Percentiles rank a stretch among this genome's conserved stretches.
Conservation (phyloP, 2,329 filamentous ascomycete genomes). For the Mollisiaceae sp. region DNA sequence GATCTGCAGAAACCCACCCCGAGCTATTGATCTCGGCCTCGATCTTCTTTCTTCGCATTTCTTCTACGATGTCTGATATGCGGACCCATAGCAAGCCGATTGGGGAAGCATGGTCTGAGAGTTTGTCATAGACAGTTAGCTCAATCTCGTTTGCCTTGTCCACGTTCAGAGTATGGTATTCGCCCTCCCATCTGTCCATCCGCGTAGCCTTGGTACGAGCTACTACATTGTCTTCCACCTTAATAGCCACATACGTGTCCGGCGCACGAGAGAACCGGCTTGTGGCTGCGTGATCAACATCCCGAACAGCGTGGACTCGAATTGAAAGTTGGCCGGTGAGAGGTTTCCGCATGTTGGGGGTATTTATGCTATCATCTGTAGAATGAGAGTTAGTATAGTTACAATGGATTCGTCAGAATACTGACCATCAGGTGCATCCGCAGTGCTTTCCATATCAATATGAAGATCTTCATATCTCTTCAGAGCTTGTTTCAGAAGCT, state of each 20-base stretch:
- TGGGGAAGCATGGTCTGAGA: constrained; percentile 85
- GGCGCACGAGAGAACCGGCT: constrained; percentile 86
- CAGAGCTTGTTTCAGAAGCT: constrained; percentile 91
- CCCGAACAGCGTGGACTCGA: constrained; percentile 85
- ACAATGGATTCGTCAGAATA: constrained; percentile 18
- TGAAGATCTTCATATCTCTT: constrained; percentile 98
- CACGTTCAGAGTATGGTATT: constrained; percentile 89
- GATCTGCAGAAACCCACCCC: constrained; percentile 96
- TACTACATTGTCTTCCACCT: constrained; percentile 93
- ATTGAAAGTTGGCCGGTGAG: constrained; percentile 88
- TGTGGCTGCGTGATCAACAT: constrained; percentile 89
- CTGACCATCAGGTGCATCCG: constrained; percentile 81
- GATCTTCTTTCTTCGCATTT: constrained; percentile 96
- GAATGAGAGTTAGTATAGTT: constrained; percentile 5
- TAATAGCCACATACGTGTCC: constrained; percentile 94
- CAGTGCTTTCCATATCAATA: constrained; percentile 80
- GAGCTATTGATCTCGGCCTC: constrained; percentile 93
- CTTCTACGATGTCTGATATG: constrained; percentile 95
- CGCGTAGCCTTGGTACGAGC: constrained; percentile 85
- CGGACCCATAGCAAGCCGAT: constrained; percentile 96
- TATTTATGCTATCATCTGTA: constrained; percentile 93
- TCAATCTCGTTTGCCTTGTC: constrained; percentile 99
- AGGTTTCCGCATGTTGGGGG: constrained; percentile 94
- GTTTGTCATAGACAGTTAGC: constrained; percentile 96
- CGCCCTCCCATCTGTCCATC: constrained; percentile 89